These are phyloP conservation scores for Botrytis pseudocinerea DNA, from an alignment of 2,329 filamentous ascomycete genomes.

Conservation along the genomic window DNA sequence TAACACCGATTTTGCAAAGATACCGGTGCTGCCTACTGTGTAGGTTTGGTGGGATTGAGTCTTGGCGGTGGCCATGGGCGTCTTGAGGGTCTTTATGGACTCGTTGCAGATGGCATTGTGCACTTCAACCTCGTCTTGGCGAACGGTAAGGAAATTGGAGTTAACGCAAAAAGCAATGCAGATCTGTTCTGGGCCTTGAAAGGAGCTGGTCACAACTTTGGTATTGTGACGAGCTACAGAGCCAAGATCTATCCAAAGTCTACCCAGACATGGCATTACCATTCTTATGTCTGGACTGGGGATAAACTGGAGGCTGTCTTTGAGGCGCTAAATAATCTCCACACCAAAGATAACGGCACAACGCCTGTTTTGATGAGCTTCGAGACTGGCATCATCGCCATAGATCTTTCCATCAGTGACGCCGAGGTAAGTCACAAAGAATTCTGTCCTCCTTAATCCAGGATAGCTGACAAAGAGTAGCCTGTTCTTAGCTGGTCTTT, in stretches of 20 bases:
- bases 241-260: conserved; percentile 14
- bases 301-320: neutral
- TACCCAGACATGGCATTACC: neutral
- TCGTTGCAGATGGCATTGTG: conserved; percentile 48
- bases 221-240: conserved; percentile 41
- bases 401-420: no score
- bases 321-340: neutral
- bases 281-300: neutral
- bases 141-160: conserved; percentile 49
- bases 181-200: conserved; percentile 42
- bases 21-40: conserved; percentile 38
- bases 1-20: no score
- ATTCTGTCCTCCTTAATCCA: no score
- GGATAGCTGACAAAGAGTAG: no score
- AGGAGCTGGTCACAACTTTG: conserved; percentile 43
- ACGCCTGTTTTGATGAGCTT: no score
- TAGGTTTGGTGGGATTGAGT: conserved; percentile 37
- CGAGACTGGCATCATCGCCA: no score
- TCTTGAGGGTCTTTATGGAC: conserved; percentile 44
- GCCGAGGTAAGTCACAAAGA: no score
- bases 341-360: neutral
- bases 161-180: conserved; percentile 31
- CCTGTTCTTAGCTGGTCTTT: no score
- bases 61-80: conserved; percentile 48
- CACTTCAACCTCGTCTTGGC: conserved; percentile 46